Conservation (phyloP, 257 asterid genomes). For the Solanum pimpinellifolium region DNA sequence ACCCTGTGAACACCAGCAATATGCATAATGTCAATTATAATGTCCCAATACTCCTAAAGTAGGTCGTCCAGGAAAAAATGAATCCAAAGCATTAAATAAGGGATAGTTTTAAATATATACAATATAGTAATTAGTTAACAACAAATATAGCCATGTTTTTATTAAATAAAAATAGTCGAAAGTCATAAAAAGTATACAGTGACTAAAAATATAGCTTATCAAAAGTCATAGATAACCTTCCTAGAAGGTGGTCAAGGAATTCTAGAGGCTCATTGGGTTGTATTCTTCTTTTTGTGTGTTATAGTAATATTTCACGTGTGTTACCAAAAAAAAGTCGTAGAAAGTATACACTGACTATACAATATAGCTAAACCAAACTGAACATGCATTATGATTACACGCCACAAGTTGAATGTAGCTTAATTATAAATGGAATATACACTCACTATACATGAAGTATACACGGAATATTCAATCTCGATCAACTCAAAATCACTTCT, state of each 20-base stretch:
- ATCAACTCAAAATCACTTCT: neutral
- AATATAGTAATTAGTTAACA: neutral
- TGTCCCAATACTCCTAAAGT: neutral
- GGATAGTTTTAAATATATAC: neutral
- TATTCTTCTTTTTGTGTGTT: too few species aligned
- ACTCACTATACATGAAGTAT: neutral
- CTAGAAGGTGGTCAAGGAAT: too few species aligned
- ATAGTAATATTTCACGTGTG: too few species aligned
- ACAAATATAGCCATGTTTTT: neutral
- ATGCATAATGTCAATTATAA: neutral
- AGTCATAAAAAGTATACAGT: neutral
- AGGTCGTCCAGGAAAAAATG: neutral
- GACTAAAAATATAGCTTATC: neutral
- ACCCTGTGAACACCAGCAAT: slow-evolving; percentile 31
- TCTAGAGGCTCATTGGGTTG: too few species aligned
- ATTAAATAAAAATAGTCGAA: too few species aligned
- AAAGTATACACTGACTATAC: neutral
- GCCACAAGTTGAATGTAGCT: neutral
- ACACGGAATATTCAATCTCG: neutral
- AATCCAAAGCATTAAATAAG: neutral
- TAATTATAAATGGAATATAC: neutral
- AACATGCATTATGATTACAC: neutral
- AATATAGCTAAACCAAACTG: too few species aligned
- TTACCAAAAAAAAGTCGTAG: too few species aligned
- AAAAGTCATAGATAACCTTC: neutral